Evolutionary conservation across 306 rosid species (phyloP).

Genomic region (Oemleria cerasiformis): DNA sequence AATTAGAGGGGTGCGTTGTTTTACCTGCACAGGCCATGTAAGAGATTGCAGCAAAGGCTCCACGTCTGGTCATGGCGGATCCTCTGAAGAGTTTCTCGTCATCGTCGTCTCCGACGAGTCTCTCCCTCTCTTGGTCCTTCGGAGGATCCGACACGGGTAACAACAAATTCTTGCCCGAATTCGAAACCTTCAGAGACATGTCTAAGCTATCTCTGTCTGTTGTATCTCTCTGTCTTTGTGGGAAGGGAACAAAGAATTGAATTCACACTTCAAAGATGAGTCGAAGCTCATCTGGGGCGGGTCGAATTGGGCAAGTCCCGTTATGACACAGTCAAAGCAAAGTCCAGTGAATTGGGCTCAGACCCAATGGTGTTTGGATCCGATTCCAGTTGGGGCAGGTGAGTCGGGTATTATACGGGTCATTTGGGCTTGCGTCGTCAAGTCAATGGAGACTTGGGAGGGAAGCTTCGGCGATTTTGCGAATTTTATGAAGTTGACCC

Average conservation of each 20-base stretch:
- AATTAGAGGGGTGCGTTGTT: neutral
- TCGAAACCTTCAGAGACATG: slow-evolving; percentile 47
- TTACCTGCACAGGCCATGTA: slow-evolving; percentile 91
- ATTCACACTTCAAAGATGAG: neutral
- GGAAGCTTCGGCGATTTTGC: neutral
- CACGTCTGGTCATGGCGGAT: slow-evolving; percentile 84
- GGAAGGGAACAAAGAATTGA: neutral
- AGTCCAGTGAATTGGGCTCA: neutral
- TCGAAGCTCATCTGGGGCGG: slow-evolving; percentile 14
- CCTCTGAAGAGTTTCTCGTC: slow-evolving; percentile 65
- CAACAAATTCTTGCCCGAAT: slow-evolving; percentile 40
- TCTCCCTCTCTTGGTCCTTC: slow-evolving; percentile 42
- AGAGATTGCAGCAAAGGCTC: slow-evolving; percentile 81
- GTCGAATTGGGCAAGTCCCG: slow-evolving; percentile 13
- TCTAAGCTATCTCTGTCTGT: slow-evolving; percentile 8
- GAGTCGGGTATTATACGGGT: neutral
- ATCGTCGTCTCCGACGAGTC: slow-evolving; percentile 35
- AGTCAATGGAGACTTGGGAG: slow-evolving; percentile 6
- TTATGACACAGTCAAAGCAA: neutral
- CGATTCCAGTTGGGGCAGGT: neutral
- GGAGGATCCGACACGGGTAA: slow-evolving; percentile 79
- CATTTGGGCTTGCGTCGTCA: neutral
- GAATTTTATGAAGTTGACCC: neutral
- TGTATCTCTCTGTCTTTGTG: neutral
- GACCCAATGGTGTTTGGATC: neutral